Base-by-base conservation (phyloP, 1,284 basidiomycete genomes). In the Coniophora puteana region DNA sequence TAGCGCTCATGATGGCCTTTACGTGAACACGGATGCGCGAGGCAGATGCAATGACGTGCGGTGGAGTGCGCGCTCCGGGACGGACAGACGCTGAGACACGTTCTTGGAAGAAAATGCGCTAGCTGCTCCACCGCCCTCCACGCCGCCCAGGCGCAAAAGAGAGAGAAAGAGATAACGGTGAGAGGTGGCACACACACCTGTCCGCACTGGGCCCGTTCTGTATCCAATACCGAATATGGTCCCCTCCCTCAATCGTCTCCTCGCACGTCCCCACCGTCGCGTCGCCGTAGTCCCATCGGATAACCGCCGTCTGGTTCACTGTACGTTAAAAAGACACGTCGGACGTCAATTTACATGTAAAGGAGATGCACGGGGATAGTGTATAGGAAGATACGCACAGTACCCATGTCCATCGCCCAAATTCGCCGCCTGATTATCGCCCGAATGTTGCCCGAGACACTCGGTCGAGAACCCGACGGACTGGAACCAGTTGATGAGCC, bases 181-280 rank as follows among this genome's bases (percentile, higher is more conserved):
- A 27, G 29, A 12, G 38, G 41, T 2, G 29, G 18, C 4, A 14
- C 18, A 55, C 69, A 33, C 33, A 76, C 71, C 73, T 85, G 49
- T 88, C 70, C 2, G 68, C 78, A 8, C 65, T 46, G 3, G 69
- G 63, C 0, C 84, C 87, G 45, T 87, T 72, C 63, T 96, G 93
- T 1, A 74, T 61, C 89, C 90, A 98, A 63, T 93, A 94, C 20
- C 94, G 78, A 59, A 94, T 82, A 58, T 98, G 94, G 53, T 89
- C 80, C 5, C 94, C 94, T 10, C 94, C 94, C 47, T 88, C 55
- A 36, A 96, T 76, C 3, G 89, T 89, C 64, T 98, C 92, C 50
- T 74, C 69, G 59, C 91, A 93, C 2, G 89, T 79, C 0, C 92
- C 92, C 13, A 92, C 61, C 41, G 79, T 66, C 4, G 80, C 75